These are phyloP conservation scores for Neurospora intermedia DNA, from an alignment of 495 filamentous ascomycete genomes.

Conservation along the genomic window DNA sequence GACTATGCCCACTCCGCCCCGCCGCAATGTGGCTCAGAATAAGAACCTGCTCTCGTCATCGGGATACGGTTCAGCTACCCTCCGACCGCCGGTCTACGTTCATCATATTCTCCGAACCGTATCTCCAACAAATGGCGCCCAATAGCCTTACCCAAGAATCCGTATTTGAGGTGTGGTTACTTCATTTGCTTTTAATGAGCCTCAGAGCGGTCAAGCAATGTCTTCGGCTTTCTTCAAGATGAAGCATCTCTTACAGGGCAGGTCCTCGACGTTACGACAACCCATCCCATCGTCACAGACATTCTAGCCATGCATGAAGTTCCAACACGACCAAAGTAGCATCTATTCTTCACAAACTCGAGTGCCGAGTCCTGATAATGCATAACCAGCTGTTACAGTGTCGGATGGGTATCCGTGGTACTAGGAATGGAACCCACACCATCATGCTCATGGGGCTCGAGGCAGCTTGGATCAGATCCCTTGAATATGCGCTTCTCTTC, in stretches of 20 bases:
- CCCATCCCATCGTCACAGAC: neutral
- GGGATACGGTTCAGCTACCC: neutral
- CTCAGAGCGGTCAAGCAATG: neutral
- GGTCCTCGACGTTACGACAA: neutral
- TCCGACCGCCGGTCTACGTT: neutral
- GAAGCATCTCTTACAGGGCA: neutral
- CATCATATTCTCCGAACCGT: neutral
- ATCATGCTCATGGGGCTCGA: neutral
- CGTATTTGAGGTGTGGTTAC: too few relatives aligned
- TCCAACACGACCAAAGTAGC: neutral
- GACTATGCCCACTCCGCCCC: neutral
- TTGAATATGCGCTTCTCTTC: neutral
- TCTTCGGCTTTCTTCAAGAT: neutral
- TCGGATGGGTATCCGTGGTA: neutral
- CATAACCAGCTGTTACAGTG: neutral
- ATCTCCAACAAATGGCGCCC: neutral
- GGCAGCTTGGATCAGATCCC: neutral
- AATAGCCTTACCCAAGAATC: too few relatives aligned
- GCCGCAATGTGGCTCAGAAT: neutral
- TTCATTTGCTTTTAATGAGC: neutral
- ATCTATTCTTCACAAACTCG: neutral
- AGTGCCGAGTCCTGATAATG: neutral
- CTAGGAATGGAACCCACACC: neutral
- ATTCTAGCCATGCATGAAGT: neutral
- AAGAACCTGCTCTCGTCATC: neutral